These are phyloP conservation scores for Rachicladosporium sp. DNA, from an alignment of 2,329 filamentous ascomycete species.

Conservation along the genomic window DNA sequence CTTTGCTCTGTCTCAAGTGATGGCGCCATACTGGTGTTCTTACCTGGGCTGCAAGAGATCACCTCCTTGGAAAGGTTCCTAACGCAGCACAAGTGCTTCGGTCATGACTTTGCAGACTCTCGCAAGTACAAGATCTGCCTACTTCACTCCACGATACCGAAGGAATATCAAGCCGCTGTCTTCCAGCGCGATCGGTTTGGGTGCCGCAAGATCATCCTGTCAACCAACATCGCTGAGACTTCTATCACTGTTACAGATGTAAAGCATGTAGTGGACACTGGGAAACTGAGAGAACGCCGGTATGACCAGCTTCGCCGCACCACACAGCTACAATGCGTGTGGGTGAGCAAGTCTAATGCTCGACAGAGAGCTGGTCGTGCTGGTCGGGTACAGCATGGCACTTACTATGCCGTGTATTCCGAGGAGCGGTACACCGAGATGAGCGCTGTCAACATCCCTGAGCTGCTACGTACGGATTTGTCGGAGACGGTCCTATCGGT, in stretches of 20 bases:
- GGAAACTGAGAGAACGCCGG: constrained; percentile 28
- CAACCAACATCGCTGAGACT: constrained; percentile 41
- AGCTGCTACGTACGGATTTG: constrained; percentile 33
- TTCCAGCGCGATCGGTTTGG: constrained; percentile 21
- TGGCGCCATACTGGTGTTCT: constrained; percentile 39
- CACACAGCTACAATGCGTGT: constrained; percentile 28
- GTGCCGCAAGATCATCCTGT: constrained; percentile 35
- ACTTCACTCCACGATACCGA: constrained; percentile 35
- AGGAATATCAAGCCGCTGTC: constrained; percentile 30
- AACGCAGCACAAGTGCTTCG: too few relatives aligned
- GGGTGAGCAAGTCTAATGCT: constrained; percentile 36
- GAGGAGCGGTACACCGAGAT: constrained; percentile 24
- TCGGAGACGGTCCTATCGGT: constrained; percentile 33
- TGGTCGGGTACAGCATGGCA: constrained; percentile 36
- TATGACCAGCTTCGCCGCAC: constrained; percentile 31
- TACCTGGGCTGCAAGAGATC: constrained; percentile 35
- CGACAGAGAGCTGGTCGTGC: constrained; percentile 39
- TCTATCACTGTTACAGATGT: constrained; percentile 41
- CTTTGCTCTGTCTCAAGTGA: constrained; percentile 29
- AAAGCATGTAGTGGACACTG: constrained; percentile 37
- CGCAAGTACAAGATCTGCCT: constrained; percentile 32
- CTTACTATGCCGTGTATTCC: constrained; percentile 39
- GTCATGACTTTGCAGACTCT: too few relatives aligned
- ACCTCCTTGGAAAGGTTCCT: constrained; percentile 22
- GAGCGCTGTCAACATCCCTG: constrained; percentile 23